A percentile compares a stretch with the other conserved stretches of the same genome.
Conservation (phyloP, 2,329 filamentous ascomycete species). For the Curvularia lunata region DNA sequence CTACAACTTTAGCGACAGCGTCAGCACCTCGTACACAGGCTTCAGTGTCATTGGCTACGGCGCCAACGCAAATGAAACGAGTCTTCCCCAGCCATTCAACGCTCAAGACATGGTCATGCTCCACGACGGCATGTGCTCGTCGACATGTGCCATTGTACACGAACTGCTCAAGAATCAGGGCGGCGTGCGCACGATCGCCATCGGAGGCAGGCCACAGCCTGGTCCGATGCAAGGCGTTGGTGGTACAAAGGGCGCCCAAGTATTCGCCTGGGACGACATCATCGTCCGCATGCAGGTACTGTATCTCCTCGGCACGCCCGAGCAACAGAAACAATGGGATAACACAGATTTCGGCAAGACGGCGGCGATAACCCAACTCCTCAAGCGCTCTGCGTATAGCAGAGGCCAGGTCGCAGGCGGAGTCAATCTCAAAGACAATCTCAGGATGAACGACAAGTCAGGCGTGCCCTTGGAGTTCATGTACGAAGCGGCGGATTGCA, state of each 20-base stretch:
- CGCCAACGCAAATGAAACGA: conserved; percentile 38
- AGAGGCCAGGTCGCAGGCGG: conserved; percentile 35
- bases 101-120: conserved; percentile 52
- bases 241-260: conserved; percentile 54
- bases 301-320: conserved; percentile 41
- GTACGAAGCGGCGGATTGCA: conserved; percentile 52
- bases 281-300: conserved; percentile 39
- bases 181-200: conserved; percentile 51
- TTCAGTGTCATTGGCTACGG: conserved; percentile 43
- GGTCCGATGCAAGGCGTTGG: conserved; percentile 55
- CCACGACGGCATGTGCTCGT: conserved; percentile 55
- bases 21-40: conserved; percentile 37
- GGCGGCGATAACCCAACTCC: conserved; percentile 42
- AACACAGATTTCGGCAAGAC: conserved; percentile 39
- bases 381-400: conserved; percentile 40
- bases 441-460: conserved; percentile 45
- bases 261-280: conserved; percentile 44
- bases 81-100: conserved; percentile 46
- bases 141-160: conserved; percentile 55
- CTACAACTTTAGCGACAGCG: conserved; percentile 47
- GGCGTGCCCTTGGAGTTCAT: conserved; percentile 51
- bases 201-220: conserved; percentile 52
- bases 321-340: conserved; percentile 40
- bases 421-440: conserved; percentile 49
- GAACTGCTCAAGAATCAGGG: conserved; percentile 56